Conservation (phyloP, 176 grass and related monocot species). For the Carex parvula region DNA sequence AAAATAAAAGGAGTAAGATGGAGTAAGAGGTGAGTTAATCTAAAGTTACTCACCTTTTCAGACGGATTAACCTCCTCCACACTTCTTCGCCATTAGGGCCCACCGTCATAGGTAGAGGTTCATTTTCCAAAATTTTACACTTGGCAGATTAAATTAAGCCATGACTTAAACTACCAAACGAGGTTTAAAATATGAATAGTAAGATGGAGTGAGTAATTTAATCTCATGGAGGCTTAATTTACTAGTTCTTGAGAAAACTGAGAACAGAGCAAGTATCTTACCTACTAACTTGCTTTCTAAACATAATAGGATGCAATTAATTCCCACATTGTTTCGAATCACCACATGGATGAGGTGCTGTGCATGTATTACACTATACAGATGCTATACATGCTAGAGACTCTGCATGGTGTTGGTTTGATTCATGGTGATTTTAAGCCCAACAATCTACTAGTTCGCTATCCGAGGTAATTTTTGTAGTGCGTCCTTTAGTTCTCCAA, state of each 20-base stretch:
- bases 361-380: conserved; percentile 96
- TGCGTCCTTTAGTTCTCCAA: neutral
- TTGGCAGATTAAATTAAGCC: too few relatives aligned
- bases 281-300: conserved; percentile 1
- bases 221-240: neutral
- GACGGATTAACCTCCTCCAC: too few relatives aligned
- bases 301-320: conserved; percentile 87
- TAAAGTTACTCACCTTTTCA: too few relatives aligned
- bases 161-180: too few relatives aligned
- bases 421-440: conserved; percentile 95
- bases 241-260: neutral
- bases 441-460: conserved; percentile 85
- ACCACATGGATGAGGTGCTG: conserved; percentile 72
- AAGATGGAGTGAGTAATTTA: too few relatives aligned
- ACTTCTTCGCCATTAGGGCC: too few relatives aligned
- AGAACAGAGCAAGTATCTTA: neutral
- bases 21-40: too few relatives aligned
- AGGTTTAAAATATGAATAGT: too few relatives aligned
- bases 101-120: too few relatives aligned
- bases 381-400: conserved; percentile 79
- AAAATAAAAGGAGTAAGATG: too few relatives aligned
- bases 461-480: conserved; percentile 53
- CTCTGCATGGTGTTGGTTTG: conserved; percentile 66
- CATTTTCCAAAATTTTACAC: too few relatives aligned
- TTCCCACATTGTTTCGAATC: conserved; percentile 42